Base-by-base conservation (phyloP, 352 stramenopile species). In the Globisporangium echinulatum region DNA sequence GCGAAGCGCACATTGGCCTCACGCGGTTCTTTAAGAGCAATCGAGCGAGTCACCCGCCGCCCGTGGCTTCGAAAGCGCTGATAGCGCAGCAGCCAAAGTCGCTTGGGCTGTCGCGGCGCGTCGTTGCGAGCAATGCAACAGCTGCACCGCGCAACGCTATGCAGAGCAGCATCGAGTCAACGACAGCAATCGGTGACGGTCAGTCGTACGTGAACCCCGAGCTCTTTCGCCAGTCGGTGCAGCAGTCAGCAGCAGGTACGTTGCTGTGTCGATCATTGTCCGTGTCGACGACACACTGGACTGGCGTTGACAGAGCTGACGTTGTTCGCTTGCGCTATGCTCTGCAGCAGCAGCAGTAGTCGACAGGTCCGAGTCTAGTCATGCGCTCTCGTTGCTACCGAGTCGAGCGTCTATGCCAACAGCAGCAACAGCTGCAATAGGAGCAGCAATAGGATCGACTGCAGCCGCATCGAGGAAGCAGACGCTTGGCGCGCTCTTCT, bases 21-120 rank as follows among this genome's bases (percentile, higher is more conserved):
- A 86, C 83, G 44, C 68, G 83, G 11, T 95, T 95, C 57, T 95
- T 93, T 65, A 92, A 89, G 58, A 70, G 48, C 19, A 95, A 95
- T 67, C 82, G 83, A 52, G 63, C 68, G 46, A 79, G 72, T 54
- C 60, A 62, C 48, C 54, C 67, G 9, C 48, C 68, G 36, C 55
- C 65, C 7, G 3, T 58, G 3, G 11, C 5, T 1, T 68, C 73
- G 40, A 77, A 74, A 62, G 7, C 58, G 3, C 25, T 58, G 13
- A 5, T 56, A 10, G 40, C 58, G 37, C n/a, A 5, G 46, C 68
- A 74, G 46, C 58, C 71, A 8, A 87, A 78, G 55, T 65, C 63
- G 15, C 68, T 79, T 47, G 71, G 69, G 19, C 52, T 85, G 19
- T 80, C 76, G 1, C 74, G 70, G 54, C 66, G 55, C 44, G 56